Conservation (phyloP, 306 rosid genomes). For the Castanea mollissima region DNA sequence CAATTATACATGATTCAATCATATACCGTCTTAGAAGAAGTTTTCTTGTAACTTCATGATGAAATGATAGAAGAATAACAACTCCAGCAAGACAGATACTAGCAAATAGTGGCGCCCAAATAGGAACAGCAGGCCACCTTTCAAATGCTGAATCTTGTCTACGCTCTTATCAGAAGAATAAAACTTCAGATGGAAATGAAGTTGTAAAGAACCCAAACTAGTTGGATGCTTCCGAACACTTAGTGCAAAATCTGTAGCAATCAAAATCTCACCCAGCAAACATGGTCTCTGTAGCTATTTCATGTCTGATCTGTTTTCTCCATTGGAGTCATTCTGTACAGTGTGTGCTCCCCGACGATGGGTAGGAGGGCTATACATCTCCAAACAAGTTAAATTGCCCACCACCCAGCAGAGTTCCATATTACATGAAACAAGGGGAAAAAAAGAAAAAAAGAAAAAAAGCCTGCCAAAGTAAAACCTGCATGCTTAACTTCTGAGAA, state of each 20-base stretch:
- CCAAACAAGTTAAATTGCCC: constrained; percentile 21
- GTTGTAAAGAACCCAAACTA: constrained; percentile 1
- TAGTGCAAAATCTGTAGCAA: constrained; percentile 15
- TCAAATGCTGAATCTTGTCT: constrained; percentile 8
- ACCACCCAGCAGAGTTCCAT: constrained; percentile 32
- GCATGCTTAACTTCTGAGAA: constrained; percentile 25
- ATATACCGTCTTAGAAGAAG: constrained; percentile 30
- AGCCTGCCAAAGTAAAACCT: constrained; percentile 25
- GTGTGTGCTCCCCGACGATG: constrained; percentile 25
- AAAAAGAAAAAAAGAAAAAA: not conserved
- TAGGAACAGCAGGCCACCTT: constrained; percentile 14
- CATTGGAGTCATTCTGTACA: constrained; percentile 46
- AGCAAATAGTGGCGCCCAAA: constrained; percentile 29
- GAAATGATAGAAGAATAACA: constrained; percentile 31
- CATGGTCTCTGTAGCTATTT: constrained; percentile 32
- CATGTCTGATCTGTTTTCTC: constrained; percentile 20
- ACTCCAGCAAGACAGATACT: constrained; percentile 30
- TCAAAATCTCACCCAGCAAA: constrained; percentile 10
- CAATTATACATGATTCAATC: constrained; percentile 47
- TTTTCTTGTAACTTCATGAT: constrained; percentile 34
- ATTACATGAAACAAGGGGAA: constrained; percentile 28
- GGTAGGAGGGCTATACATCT: constrained; percentile 32
- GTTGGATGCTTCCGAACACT: constrained; percentile 7
- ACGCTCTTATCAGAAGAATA: constrained; percentile 13
- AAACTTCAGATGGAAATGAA: not conserved